These are phyloP conservation scores for Limtongia smithiae DNA, from an alignment of 805 yeast species.

Conservation along the genomic window DNA sequence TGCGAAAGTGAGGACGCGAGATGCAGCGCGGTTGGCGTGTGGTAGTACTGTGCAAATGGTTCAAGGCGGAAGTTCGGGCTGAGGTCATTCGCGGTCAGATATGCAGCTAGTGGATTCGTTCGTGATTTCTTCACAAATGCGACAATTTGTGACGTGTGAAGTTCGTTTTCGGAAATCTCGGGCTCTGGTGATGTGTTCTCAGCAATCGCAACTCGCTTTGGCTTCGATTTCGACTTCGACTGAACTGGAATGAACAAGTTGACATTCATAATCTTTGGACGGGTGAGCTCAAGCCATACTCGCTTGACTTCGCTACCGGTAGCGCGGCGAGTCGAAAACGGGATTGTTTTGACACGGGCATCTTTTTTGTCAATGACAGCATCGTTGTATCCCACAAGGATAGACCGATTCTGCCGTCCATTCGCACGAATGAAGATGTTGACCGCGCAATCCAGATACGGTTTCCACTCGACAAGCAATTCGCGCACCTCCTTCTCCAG, in stretches of 20 bases:
- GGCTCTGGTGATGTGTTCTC: conserved; percentile 27
- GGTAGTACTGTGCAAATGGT: conserved; percentile 52
- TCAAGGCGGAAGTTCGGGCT: conserved; percentile 51
- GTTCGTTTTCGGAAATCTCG: conserved; percentile 41
- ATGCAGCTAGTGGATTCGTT: conserved; percentile 67
- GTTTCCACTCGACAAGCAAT: conserved; percentile 62
- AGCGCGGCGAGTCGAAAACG: conserved; percentile 87
- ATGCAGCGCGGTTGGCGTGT: conserved; percentile 73
- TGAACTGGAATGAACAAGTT: conserved; percentile 47
- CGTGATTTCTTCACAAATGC: conserved; percentile 64
- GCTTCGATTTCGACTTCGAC: conserved; percentile 18
- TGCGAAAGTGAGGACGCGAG: conserved; percentile 68
- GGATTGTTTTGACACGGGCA: conserved; percentile 62
- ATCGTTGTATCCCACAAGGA: conserved; percentile 59
- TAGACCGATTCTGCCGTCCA: conserved; percentile 62
- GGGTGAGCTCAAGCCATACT: conserved; percentile 78
- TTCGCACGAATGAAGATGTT: conserved; percentile 76
- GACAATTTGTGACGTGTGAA: conserved; percentile 56
- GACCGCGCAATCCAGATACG: conserved; percentile 56
- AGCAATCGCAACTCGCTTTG: neutral
- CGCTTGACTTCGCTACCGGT: conserved; percentile 73
- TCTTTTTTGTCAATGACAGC: conserved; percentile 58
- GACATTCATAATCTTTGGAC: conserved; percentile 50
- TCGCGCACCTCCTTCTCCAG: conserved; percentile 73
- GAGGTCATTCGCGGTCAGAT: conserved; percentile 55